A percentile compares a stretch with the other conserved stretches of the same genome.
These are phyloP conservation scores for Diplodia seriata DNA, from an alignment of 2,329 filamentous ascomycete species.

Conservation along the genomic window DNA sequence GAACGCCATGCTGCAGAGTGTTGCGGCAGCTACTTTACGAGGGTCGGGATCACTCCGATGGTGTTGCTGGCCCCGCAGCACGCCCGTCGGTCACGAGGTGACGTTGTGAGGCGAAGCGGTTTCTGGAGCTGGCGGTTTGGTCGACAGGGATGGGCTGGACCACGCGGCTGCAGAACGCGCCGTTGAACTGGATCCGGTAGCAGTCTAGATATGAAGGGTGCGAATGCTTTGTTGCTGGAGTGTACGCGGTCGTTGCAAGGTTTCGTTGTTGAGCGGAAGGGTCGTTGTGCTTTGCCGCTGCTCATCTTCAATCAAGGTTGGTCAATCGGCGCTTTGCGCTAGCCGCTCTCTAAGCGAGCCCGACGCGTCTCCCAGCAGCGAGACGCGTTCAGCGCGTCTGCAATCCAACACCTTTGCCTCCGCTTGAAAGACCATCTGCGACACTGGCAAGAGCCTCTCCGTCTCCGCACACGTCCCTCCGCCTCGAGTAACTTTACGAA, in stretches of 20 bases:
- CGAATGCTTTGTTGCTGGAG: not conserved
- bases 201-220: not conserved
- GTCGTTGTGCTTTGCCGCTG: slow-evolving; percentile 6
- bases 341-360: slow-evolving; percentile 28
- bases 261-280: slow-evolving; percentile 2
- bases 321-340: slow-evolving; percentile 26
- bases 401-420: slow-evolving; percentile 32
- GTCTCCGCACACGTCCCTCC: not conserved
- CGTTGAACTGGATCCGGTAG: not conserved
- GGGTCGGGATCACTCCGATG: not conserved
- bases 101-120: not conserved
- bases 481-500: slow-evolving; percentile 17
- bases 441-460: not conserved
- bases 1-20: slow-evolving; percentile 40
- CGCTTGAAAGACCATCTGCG: not conserved
- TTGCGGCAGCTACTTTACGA: too few species aligned
- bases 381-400: slow-evolving; percentile 11
- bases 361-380: slow-evolving; percentile 35
- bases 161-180: not conserved
- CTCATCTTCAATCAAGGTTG: not conserved
- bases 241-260: not conserved
- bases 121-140: not conserved
- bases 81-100: not conserved
- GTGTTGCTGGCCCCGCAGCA: not conserved
- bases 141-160: not conserved